These are phyloP conservation scores for Maudiozyma bulderi DNA, from an alignment of 805 yeast genomes.

Conservation along the genomic window DNA sequence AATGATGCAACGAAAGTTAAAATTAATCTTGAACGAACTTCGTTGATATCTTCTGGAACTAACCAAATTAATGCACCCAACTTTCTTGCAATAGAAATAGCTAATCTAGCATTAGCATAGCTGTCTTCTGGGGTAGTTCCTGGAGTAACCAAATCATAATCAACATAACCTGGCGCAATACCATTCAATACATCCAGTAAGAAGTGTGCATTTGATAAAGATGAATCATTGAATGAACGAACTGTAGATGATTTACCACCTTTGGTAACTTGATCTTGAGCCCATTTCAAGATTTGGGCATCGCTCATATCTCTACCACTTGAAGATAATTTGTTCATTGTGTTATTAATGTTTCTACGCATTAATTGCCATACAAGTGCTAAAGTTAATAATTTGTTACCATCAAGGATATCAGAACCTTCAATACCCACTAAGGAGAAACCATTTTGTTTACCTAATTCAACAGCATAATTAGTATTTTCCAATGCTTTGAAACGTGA, in stretches of 20 bases:
- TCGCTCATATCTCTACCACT: constrained; percentile 74
- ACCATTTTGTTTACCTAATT: constrained; percentile 82
- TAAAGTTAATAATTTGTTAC: constrained; percentile 76
- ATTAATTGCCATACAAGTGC: constrained; percentile 97
- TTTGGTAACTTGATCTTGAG: constrained; percentile 71
- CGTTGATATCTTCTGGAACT: constrained; percentile 98
- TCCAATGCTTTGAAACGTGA: constrained; percentile 92
- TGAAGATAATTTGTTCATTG: constrained; percentile 62
- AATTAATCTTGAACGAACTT: constrained; percentile 88
- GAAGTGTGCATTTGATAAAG: constrained; percentile 69
- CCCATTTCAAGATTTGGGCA: constrained; percentile 86
- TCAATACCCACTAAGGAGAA: constrained; percentile 96
- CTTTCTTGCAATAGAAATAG: constrained; percentile 96
- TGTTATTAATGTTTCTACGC: constrained; percentile 88
- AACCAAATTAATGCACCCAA: constrained; percentile 96
- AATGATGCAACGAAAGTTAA: constrained; percentile 91
- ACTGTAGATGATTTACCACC: constrained; percentile 71
- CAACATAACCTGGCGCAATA: constrained; percentile 94
- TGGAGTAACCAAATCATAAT: constrained; percentile 78
- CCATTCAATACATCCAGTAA: constrained; percentile 86
- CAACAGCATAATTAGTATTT: constrained; percentile 97
- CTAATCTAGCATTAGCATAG: constrained; percentile 91
- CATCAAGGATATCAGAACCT: constrained; percentile 95
- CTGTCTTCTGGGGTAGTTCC: constrained; percentile 76
- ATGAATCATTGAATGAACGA: constrained; percentile 78